A percentile compares a stretch with the other conserved stretches of the same genome.
Conservation (phyloP, 1,284 basidiomycete species). For the Apiotrichum siamense region DNA sequence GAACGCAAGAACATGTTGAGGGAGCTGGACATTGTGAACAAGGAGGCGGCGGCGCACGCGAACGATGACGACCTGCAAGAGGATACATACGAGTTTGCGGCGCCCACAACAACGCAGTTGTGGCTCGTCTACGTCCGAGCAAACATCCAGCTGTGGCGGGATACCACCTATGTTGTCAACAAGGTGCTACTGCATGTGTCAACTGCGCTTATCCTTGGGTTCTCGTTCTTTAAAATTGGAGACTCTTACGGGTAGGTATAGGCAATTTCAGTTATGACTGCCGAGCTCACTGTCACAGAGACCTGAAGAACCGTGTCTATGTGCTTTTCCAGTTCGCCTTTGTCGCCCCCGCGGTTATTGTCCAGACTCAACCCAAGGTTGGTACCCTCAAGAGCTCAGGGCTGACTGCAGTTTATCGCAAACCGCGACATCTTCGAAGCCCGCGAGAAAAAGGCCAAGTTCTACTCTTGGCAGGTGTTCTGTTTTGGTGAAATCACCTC, state of each 20-base stretch:
- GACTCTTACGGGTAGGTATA: not conserved
- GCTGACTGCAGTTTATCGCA: conserved; percentile 32
- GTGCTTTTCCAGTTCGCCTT: conserved; percentile 43
- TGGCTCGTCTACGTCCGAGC: conserved; percentile 12
- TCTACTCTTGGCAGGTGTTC: conserved; percentile 42
- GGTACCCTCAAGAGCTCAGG: not conserved
- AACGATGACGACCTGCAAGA: not conserved
- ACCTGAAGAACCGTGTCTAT: conserved; percentile 17
- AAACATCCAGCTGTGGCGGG: conserved; percentile 13
- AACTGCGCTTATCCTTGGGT: conserved; percentile 13
- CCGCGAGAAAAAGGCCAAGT: conserved; percentile 42
- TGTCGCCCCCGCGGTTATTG: conserved; percentile 43
- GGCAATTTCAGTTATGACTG: not conserved
- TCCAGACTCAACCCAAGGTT: conserved; percentile 42
- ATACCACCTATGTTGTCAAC: conserved; percentile 20
- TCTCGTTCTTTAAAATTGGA: conserved; percentile 19
- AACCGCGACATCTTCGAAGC: conserved; percentile 41
- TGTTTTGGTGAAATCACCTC: conserved; percentile 34
- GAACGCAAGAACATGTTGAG: conserved; percentile 43
- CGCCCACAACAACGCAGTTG: conserved; percentile 8
- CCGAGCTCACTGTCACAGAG: not conserved
- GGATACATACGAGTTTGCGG: conserved; percentile 13
- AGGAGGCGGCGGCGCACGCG: not conserved
- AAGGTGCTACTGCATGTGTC: conserved; percentile 23
- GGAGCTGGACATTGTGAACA: conserved; percentile 47